Percentiles rank a stretch among this genome's conserved stretches.
Evolutionary conservation across 495 filamentous ascomycete species (phyloP).

Genomic region (Podospora fimiseda): DNA sequence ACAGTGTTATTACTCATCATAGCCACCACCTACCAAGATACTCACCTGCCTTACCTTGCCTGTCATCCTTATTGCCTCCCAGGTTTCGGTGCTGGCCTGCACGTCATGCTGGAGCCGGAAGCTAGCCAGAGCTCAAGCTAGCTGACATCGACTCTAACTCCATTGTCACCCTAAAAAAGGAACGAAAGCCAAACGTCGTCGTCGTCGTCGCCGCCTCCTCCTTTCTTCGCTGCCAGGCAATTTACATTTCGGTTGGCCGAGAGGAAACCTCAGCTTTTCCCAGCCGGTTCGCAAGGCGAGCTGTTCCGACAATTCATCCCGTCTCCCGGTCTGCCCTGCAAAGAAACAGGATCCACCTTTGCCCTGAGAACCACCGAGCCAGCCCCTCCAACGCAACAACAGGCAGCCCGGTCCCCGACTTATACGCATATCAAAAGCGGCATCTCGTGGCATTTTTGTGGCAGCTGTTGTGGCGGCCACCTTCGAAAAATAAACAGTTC

Average conservation of each 20-base stretch:
- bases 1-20: neutral
- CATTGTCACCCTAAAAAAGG: constrained; percentile 3
- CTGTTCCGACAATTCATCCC: constrained; percentile 19
- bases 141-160: constrained; percentile 6
- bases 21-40: too few relatives aligned
- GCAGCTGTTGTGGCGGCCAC: constrained; percentile 1
- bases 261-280: constrained; percentile 3
- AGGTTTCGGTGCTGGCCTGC: constrained; percentile 7
- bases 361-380: constrained; percentile 13
- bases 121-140: constrained; percentile 14
- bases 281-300: constrained; percentile 23
- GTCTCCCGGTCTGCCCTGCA: constrained; percentile 14
- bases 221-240: constrained; percentile 16
- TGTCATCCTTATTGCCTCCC: neutral
- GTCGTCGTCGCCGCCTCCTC: neutral
- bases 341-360: constrained; percentile 10
- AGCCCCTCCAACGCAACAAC: neutral
- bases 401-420: neutral
- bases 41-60: neutral
- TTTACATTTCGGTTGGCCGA: constrained; percentile 18
- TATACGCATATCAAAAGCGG: neutral
- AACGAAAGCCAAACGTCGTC: constrained; percentile 6
- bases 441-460: neutral
- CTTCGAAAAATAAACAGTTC: neutral
- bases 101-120: constrained; percentile 17